Evolutionary conservation across 768 basidiomycete species (phyloP).

Genomic region (Trametes punicea): DNA sequence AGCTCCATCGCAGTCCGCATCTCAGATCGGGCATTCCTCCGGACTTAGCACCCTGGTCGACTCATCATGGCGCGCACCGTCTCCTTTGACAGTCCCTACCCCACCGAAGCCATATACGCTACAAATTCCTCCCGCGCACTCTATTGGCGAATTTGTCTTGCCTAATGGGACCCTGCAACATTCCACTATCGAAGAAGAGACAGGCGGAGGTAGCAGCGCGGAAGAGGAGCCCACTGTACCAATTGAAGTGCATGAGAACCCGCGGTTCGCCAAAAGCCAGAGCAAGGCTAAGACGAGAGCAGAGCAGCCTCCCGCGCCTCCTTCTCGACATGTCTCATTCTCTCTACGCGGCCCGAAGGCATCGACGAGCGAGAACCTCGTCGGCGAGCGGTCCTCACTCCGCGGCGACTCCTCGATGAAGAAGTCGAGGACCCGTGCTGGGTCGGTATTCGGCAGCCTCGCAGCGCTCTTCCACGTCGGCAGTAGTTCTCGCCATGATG

Average conservation of each 20-base stretch:
- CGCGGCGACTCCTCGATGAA: slow-evolving; percentile 10
- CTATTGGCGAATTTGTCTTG: slow-evolving; percentile 39
- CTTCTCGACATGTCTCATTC: slow-evolving; percentile 16
- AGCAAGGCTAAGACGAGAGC: not conserved
- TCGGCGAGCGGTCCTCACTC: not conserved
- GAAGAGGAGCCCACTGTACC: slow-evolving; percentile 35
- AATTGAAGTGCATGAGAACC: slow-evolving; percentile 54
- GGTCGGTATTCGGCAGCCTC: slow-evolving; percentile 41
- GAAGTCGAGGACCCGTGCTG: slow-evolving; percentile 19
- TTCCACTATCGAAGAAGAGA: slow-evolving; percentile 24
- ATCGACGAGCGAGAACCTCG: not conserved
- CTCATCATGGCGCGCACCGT: slow-evolving; percentile 19
- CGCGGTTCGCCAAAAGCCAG: slow-evolving; percentile 38
- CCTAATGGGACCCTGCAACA: slow-evolving; percentile 21
- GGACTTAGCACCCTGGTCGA: not conserved
- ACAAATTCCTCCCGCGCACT: slow-evolving; percentile 51
- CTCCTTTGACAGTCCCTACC: slow-evolving; percentile 15
- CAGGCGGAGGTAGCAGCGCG: slow-evolving; percentile 31
- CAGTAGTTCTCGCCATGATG: not conserved
- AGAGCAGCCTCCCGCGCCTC: not conserved
- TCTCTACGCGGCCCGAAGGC: slow-evolving; percentile 14
- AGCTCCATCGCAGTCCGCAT: slow-evolving; percentile 75
- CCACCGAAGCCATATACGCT: slow-evolving; percentile 26
- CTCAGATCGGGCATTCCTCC: slow-evolving; percentile 43
- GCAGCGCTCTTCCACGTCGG: slow-evolving; percentile 40